Evolutionary conservation across 2,329 filamentous ascomycete species (phyloP).

Genomic region (Aspergillus carbonarius): DNA sequence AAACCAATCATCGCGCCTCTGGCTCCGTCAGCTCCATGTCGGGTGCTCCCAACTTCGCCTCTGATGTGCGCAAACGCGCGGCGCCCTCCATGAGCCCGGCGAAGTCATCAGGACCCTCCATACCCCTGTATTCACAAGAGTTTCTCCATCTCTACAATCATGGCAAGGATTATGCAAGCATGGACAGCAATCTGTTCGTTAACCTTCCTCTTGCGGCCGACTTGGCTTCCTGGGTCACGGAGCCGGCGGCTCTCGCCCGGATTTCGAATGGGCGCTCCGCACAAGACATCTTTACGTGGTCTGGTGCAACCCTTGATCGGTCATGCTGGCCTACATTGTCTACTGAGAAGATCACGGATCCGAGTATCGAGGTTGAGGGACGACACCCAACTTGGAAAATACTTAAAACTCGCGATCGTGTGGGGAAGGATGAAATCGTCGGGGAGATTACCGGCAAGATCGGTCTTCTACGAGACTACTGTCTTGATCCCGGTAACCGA

Average conservation of each 20-base stretch:
- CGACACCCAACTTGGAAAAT: slow-evolving; percentile 67
- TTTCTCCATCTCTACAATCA: slow-evolving; percentile 75
- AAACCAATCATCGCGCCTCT: slow-evolving; percentile 75
- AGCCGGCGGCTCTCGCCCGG: slow-evolving; percentile 65
- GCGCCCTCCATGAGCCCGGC: slow-evolving; percentile 69
- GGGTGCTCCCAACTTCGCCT: slow-evolving; percentile 63
- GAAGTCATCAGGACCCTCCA: slow-evolving; percentile 61
- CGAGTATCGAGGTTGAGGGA: slow-evolving; percentile 51
- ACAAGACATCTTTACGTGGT: slow-evolving; percentile 69
- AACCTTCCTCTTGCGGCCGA: slow-evolving; percentile 72
- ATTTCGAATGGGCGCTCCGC: slow-evolving; percentile 64
- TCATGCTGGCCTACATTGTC: slow-evolving; percentile 53
- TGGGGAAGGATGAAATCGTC: slow-evolving; percentile 56
- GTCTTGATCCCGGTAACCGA: slow-evolving; percentile 62
- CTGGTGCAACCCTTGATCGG: slow-evolving; percentile 56
- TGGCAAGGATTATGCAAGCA: slow-evolving; percentile 56
- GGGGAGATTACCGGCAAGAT: slow-evolving; percentile 77
- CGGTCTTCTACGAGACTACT: slow-evolving; percentile 72
- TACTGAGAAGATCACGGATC: slow-evolving; percentile 55
- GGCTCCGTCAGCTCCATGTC: slow-evolving; percentile 72
- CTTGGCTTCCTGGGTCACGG: slow-evolving; percentile 75
- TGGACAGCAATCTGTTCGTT: slow-evolving; percentile 73
- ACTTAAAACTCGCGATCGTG: slow-evolving; percentile 52
- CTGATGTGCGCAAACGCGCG: slow-evolving; percentile 61
- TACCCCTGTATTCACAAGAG: slow-evolving; percentile 68